Evolutionary conservation across 805 yeast genomes (phyloP), one percentile per base, ranked within the genome.

Genomic region (Sungouiozyma ichnusensis): DNA sequence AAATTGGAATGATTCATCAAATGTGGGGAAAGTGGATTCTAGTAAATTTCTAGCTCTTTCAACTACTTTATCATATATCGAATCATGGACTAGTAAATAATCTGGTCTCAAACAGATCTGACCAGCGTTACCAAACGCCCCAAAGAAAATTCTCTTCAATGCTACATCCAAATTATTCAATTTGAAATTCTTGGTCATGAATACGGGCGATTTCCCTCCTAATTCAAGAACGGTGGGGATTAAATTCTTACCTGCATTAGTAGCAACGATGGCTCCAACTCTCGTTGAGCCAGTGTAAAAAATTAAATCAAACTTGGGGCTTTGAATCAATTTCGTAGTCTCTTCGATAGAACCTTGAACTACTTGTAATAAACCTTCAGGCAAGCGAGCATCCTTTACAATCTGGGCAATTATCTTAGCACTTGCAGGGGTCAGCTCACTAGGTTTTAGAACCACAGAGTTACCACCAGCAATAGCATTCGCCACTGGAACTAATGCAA

Each of bases 81-180:
- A 59, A 43, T 70, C 74, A 44, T 81, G 85, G n/a, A 78, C 81
- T 36, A 85, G 53, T 4, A 82, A 64, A 55, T 86, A 88, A 64
- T 90, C 97, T 7, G 88, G 82, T 8, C 95, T 84, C 33, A 85
- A 83, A 66, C 97, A 88, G 2, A 92, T 79, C 65, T 88, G 97
- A 15, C 97, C 97, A 15, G 83, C 75, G 57, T 86, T 90, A 27
- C 75, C 64, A 55, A 80, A 81, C 51, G 81, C 76, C 15, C 88
- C 90, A 84, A 92, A 85, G 1, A 73, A 71, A 14, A 85, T 64
- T 62, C 97, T 74, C 48, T 71, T 72, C 19, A 86, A 69, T 3
- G 74, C 69, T 1, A 65, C 60, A 8, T 62, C 54, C 32, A 77
- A 51, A 43, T 75, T 68, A n/a, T 51, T 56, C 43, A 68, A 67